Evolutionary conservation across 2,329 filamentous ascomycete species (phyloP).

Genomic region (Ophiosphaerella herpotricha): DNA sequence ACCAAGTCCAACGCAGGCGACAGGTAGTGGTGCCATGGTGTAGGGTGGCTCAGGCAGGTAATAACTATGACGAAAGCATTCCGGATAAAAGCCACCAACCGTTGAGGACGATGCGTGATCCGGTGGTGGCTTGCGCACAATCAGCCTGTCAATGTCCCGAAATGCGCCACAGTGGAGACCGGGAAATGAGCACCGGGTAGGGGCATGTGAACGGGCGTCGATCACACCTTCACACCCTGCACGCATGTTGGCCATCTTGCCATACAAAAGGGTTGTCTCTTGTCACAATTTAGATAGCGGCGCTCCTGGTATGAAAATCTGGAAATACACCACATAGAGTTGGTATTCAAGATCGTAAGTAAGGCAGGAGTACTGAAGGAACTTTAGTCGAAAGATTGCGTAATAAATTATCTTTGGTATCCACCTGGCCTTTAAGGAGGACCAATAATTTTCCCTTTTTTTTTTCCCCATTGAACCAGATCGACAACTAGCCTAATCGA

Average conservation of each 20-base stretch:
- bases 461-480: no score
- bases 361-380: no score
- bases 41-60: no score
- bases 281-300: neutral
- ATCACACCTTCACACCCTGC: neutral
- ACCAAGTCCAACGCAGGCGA: conserved; percentile 6
- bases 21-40: neutral
- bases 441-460: no score
- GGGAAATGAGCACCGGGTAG: conserved; percentile 18
- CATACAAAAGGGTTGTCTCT: neutral
- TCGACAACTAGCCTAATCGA: conserved; percentile 53
- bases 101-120: conserved; percentile 7
- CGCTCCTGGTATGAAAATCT: no score
- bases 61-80: no score
- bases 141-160: neutral
- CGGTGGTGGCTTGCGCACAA: conserved; percentile 12
- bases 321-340: no score
- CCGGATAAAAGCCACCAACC: conserved; percentile 16
- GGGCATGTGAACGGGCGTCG: neutral
- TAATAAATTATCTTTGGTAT: no score
- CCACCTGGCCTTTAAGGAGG: no score
- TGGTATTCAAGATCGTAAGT: no score
- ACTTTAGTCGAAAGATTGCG: no score
- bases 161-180: conserved; percentile 7
- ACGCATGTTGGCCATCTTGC: neutral